Evolutionary conservation across 2,329 filamentous ascomycete genomes (phyloP), one percentile per base, ranked within the genome.

Genomic region (Ophiocordyceps camponoti-saundersi): DNA sequence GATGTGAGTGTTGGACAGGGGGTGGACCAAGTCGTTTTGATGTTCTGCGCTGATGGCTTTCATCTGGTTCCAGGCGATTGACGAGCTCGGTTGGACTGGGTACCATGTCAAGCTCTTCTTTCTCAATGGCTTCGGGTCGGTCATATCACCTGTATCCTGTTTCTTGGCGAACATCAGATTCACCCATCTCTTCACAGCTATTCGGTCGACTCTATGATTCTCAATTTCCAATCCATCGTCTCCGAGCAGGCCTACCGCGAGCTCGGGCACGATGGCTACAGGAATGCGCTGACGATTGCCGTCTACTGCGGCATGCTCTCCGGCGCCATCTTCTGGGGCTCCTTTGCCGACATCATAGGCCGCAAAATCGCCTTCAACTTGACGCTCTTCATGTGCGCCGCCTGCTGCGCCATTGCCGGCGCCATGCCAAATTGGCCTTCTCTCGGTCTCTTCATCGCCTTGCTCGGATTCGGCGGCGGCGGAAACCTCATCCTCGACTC

Each of bases 331-430:
- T 83, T 84, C 61, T 85, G 80, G 80, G 80, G 80, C 2, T 61
- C 82, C 29, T 70, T 69, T 3, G 79, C 79, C 21, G 81, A 85
- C 55, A 70, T 85, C 32, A 78, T 85, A 50, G 81, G 80, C 6
- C 70, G 81, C 42, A 73, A 75, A 51, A 76, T 75, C 52, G 80
- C 81, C 6, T 86, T 85, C 64, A 85, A 85, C 54, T 62, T 75
- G 21, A 78, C 76, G 2, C 65, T 85, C 12, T 70, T 84, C 53
- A 66, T 83, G 48, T 79, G 73, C 55, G 73, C 75, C 4, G 57
- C 76, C n/a, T 55, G 55, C 52, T 67, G 65, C 29, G 75, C 84
- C 47, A 64, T 82, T 1, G 81, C 80, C 1, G 83, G 81, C 4
- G 77, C 74, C 1, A 71, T 76, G 49, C 81, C 82, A 2, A 82